Evolutionary conservation across 192 early-diverging fungal species (phyloP), one percentile per base, ranked within the genome.

Genomic region (Podila minutissima): DNA sequence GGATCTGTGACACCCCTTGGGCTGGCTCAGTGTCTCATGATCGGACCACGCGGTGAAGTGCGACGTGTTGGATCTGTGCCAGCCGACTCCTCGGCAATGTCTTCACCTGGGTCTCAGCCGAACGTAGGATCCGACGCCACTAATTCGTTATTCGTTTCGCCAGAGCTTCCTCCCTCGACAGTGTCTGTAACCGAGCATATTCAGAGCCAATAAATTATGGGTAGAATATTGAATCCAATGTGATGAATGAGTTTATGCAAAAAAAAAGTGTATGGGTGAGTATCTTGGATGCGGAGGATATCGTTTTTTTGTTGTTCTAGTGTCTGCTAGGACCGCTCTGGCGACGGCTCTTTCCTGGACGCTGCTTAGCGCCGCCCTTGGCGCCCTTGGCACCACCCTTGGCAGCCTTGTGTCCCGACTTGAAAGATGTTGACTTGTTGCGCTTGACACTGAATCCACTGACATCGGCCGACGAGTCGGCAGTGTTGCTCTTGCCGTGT

Each of bases 381-480:
- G 15, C 29, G 38, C 64, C 46, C 19, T 66, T 74, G 37, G 69
- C 61, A 29, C 72, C 71, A 60, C 41, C 49, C 60, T 81, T 82
- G 20, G 72, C 6, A 20, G 64, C 68, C 41, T 74, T 70, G 59
- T 74, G 67, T 37, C 70, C 67, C 15, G 61, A 19, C 41, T 73
- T 72, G 65, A 83, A 70, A n/a, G 62, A 67, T 31, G 66, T 73
- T 41, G 74, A 76, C 63, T 83, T 84, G 71, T 81, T 84, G 35
- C 82, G 82, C 69, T 83, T 83, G 17, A 71, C 49, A 68, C 75
- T 92, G 72, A 94, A 95, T 41, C 87, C 89, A 38, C 83, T 83
- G 51, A 98, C 81, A 79, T 95, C 95, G 32, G 85, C 90, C 17
- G 91, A 85, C 67, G 89, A 91, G 24, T 95, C 93, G 9, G 89